Percentiles rank a stretch among this genome's conserved stretches.
These are phyloP conservation scores for Saitoella complicata DNA, from an alignment of 805 yeast genomes.

Conservation along the genomic window DNA sequence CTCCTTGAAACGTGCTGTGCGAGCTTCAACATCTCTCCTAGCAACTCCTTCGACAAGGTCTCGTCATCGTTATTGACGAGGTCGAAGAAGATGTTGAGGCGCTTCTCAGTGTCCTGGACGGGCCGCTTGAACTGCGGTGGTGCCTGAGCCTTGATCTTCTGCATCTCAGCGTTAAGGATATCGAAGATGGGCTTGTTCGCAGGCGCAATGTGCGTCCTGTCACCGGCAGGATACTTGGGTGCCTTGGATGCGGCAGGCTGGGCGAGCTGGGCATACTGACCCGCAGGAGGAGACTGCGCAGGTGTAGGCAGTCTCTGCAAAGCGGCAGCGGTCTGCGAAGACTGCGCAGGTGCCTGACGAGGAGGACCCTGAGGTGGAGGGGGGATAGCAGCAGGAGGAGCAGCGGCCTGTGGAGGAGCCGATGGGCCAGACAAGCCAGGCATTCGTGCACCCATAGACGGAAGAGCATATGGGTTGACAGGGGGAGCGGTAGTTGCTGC, in stretches of 20 bases:
- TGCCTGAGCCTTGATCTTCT: conserved; percentile 49
- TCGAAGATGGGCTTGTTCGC: conserved; percentile 40
- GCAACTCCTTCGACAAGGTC: conserved; percentile 39
- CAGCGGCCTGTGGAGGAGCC: conserved; percentile 1
- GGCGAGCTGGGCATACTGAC: conserved; percentile 16
- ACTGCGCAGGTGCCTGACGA: conserved; percentile 20
- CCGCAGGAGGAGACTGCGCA: conserved; percentile 17
- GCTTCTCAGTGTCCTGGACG: conserved; percentile 63
- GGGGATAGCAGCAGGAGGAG: conserved; percentile 13
- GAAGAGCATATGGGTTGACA: conserved; percentile 8
- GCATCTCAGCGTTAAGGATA: conserved; percentile 38
- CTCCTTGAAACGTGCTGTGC: conserved; percentile 33
- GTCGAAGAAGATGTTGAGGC: conserved; percentile 60
- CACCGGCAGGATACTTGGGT: conserved; percentile 35
- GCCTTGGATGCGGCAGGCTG: conserved; percentile 2
- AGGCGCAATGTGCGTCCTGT: conserved; percentile 46
- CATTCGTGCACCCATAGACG: too few species aligned
- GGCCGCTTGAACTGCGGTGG: conserved; percentile 50
- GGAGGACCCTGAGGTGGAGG: conserved; percentile 19
- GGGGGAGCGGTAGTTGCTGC: conserved; percentile 3
- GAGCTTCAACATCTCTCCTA: conserved; percentile 36
- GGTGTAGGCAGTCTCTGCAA: conserved; percentile 13
- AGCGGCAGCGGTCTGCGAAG: conserved; percentile 19
- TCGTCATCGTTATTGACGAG: conserved; percentile 56
- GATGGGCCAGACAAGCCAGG: not conserved